Percentiles rank a stretch among this genome's conserved stretches.
These are phyloP conservation scores for Cutaneotrichosporon cyanovorans DNA, from an alignment of 1,284 basidiomycete species.

Conservation along the genomic window DNA sequence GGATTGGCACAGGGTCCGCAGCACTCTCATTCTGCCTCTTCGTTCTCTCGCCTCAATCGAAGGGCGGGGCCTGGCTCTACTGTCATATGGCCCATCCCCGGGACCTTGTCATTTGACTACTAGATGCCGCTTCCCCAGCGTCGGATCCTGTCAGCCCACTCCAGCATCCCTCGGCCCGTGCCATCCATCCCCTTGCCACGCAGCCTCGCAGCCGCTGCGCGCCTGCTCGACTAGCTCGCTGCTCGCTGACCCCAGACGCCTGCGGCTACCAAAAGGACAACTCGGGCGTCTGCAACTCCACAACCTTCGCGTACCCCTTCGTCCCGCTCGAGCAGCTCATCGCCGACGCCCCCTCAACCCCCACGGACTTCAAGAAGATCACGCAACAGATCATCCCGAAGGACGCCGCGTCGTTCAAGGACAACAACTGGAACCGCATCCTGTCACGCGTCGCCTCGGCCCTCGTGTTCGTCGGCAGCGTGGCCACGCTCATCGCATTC, in stretches of 20 bases:
- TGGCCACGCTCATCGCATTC: slow-evolving; percentile 20
- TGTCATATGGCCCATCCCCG: too few species aligned
- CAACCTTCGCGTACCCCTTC: slow-evolving; percentile 39
- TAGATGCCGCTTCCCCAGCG: too few species aligned
- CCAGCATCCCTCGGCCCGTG: too few species aligned
- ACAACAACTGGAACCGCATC: slow-evolving; percentile 31
- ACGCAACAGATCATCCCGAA: slow-evolving; percentile 26
- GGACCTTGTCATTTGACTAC: too few species aligned
- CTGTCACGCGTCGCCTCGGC: slow-evolving; percentile 31
- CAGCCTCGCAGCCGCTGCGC: not conserved
- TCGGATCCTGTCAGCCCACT: too few species aligned
- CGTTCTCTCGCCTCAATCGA: too few species aligned
- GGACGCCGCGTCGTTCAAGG: slow-evolving; percentile 25
- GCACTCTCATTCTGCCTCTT: too few species aligned
- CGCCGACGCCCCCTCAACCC: slow-evolving; percentile 33
- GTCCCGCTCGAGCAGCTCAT: slow-evolving; percentile 34
- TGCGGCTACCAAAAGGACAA: slow-evolving; percentile 38
- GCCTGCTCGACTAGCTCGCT: too few species aligned
- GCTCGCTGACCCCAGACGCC: slow-evolving; percentile 18
- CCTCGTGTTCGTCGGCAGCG: slow-evolving; percentile 33
- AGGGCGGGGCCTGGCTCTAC: too few species aligned
- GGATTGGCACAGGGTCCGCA: too few species aligned
- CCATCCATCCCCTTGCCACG: not conserved
- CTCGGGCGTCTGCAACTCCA: slow-evolving; percentile 36
- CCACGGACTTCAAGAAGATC: slow-evolving; percentile 28